Base-by-base conservation (phyloP, 805 yeast genomes). In the Suhomyces faveliae region DNA sequence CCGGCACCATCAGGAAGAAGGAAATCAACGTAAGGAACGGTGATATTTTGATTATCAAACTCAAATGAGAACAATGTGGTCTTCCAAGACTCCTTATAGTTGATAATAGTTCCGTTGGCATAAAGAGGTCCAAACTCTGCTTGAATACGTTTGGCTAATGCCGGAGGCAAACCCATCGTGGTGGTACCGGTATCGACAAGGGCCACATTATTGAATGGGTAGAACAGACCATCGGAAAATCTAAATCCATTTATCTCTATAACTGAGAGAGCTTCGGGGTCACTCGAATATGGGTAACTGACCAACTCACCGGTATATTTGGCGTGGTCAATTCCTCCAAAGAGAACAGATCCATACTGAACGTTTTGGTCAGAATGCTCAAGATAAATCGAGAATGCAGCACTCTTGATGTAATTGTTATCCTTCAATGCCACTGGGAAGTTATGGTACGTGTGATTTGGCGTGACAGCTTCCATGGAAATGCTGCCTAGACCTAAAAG, bases 311-410 rank as follows among this genome's bases (percentile, higher is more conserved):
- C 89, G 0, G 64, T 45, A 61, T 79, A 84, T 64, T 84, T 85
- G 33, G 79, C 74, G 50, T 76, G 78, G 57, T 86, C 92, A 22
- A 83, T 76, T 23, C 84, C 94, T 41, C 94, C 92, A 68, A 86
- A 86, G 41, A 86, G 61, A 15, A 86, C 69, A 12, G 74, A 64
- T 4, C 89, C 91, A 1, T 68, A 51, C 3, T 58, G 39, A 0
- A 78, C 66, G 12, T 43, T 48, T 9, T 67, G 57, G 23, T 64
- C 64, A 15, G 60, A 54, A 3, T 66, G 64, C 54, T 81, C 77
- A 61, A 87, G 70, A 57, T 71, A 85, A 47, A 87, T 68, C 0
- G 92, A 85, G 61, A 84, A 87, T 0, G 79, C 78, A 35, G 73
- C 72, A 43, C 76, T 74, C 38, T 74, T 57, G 50, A 82, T 85